These are phyloP conservation scores for Pogostemon cablin DNA, from an alignment of 257 asterid species.

Conservation along the genomic window DNA sequence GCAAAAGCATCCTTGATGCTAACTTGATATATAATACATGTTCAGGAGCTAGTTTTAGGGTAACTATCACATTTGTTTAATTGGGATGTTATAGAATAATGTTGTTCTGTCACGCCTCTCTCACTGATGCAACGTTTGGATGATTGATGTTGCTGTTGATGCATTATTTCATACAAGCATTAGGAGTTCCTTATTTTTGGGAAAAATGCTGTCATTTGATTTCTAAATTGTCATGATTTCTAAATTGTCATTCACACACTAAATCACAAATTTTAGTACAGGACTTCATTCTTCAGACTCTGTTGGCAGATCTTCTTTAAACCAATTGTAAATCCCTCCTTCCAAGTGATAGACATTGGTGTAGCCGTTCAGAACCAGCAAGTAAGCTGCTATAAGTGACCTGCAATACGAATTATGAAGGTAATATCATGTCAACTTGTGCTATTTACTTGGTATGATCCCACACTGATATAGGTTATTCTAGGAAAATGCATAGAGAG, in stretches of 20 bases:
- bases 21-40: constrained; percentile 19
- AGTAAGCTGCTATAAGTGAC: constrained; percentile 94
- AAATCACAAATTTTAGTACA: not conserved
- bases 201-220: constrained; percentile 26
- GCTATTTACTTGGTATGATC: constrained; percentile 11
- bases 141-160: constrained; percentile 8
- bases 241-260: constrained; percentile 12
- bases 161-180: not conserved
- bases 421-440: constrained; percentile 18
- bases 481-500: not conserved
- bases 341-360: constrained; percentile 80
- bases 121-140: constrained; percentile 20
- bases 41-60: constrained; percentile 3
- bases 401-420: constrained; percentile 50
- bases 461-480: not conserved
- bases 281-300: constrained; percentile 65
- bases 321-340: constrained; percentile 84
- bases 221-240: constrained; percentile 32
- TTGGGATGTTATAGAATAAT: not conserved
- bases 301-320: constrained; percentile 72
- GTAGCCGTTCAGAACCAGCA: constrained; percentile 89
- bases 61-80: constrained; percentile 12
- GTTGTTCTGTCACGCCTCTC: not conserved
- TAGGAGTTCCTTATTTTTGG: constrained; percentile 11
- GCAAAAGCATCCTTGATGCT: constrained; percentile 33